These are phyloP conservation scores for Maudiozyma saulgeensis DNA, from an alignment of 805 yeast species.

Conservation along the genomic window DNA sequence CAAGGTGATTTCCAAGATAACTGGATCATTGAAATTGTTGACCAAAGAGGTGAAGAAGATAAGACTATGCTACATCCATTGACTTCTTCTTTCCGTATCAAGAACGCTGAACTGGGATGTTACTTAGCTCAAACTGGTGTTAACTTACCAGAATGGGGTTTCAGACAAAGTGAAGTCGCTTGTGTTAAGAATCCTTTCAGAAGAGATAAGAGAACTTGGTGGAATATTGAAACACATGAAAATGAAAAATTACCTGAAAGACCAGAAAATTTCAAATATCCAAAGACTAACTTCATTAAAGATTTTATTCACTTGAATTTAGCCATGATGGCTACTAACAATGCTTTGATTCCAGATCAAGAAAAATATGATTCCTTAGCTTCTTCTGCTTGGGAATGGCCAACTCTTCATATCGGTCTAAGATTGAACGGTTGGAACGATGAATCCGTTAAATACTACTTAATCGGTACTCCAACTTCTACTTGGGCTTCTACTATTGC, in stretches of 20 bases:
- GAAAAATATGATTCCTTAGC: constrained; percentile 67
- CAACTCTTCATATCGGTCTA: constrained; percentile 63
- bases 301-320: constrained; percentile 67
- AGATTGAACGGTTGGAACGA: constrained; percentile 73
- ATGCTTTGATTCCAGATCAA: constrained; percentile 69
- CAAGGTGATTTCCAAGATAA: constrained; percentile 76
- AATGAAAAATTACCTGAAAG: constrained; percentile 54
- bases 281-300: constrained; percentile 63
- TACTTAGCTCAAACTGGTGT: constrained; percentile 66
- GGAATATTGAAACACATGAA: constrained; percentile 69
- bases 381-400: constrained; percentile 86
- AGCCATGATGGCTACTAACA: constrained; percentile 90
- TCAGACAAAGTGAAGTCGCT: constrained; percentile 72
- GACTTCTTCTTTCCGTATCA: constrained; percentile 61
- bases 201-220: constrained; percentile 81
- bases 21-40: constrained; percentile 80
- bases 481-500: constrained; percentile 67
- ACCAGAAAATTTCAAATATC: constrained; percentile 34
- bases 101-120: constrained; percentile 56
- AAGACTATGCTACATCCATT: constrained; percentile 53
- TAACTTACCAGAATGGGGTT: constrained; percentile 78
- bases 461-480: constrained; percentile 69
- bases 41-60: constrained; percentile 46
- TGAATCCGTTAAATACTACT: constrained; percentile 52
- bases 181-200: constrained; percentile 52